Evolutionary conservation across 2,329 filamentous ascomycete species (phyloP).

Genomic region (Dactylellina drechsleri): DNA sequence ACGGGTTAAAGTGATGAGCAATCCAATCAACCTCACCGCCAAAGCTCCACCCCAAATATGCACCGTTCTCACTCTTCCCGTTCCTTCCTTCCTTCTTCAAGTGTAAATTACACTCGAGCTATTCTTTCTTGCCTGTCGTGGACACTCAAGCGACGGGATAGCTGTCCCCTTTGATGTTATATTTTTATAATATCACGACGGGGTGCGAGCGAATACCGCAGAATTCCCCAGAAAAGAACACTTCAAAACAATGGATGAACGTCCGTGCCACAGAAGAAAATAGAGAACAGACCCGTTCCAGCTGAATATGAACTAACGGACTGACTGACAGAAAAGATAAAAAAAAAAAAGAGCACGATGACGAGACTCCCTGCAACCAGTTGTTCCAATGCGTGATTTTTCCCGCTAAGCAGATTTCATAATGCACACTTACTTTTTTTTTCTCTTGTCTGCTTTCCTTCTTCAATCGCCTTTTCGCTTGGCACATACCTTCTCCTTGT

Average conservation of each 20-base stretch:
- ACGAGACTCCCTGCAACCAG: slow-evolving; percentile 52
- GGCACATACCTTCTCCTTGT: slow-evolving; percentile 55
- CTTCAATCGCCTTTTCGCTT: slow-evolving; percentile 5
- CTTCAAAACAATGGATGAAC: background rate
- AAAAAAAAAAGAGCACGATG: slow-evolving; percentile 17
- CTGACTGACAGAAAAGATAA: too few species aligned
- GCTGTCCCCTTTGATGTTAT: background rate
- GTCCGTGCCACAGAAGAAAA: background rate
- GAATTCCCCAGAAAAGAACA: background rate
- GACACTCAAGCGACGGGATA: background rate
- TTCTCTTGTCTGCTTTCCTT: background rate
- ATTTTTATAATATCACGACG: too few species aligned
- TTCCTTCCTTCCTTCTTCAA: background rate
- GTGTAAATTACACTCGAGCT: too few species aligned
- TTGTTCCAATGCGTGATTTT: slow-evolving; percentile 56
- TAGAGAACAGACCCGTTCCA: background rate
- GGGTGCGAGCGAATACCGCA: too few species aligned
- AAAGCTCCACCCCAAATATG: background rate
- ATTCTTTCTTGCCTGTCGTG: too few species aligned
- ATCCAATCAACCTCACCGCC: slow-evolving; percentile 15
- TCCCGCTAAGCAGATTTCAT: slow-evolving; percentile 55
- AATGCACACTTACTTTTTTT: slow-evolving; percentile 36
- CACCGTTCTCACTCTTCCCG: background rate
- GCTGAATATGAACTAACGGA: too few species aligned
- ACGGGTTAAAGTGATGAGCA: slow-evolving; percentile 12